Conservation (phyloP, 1,139 yeast species). For the Debaryomyces coudertii region DNA sequence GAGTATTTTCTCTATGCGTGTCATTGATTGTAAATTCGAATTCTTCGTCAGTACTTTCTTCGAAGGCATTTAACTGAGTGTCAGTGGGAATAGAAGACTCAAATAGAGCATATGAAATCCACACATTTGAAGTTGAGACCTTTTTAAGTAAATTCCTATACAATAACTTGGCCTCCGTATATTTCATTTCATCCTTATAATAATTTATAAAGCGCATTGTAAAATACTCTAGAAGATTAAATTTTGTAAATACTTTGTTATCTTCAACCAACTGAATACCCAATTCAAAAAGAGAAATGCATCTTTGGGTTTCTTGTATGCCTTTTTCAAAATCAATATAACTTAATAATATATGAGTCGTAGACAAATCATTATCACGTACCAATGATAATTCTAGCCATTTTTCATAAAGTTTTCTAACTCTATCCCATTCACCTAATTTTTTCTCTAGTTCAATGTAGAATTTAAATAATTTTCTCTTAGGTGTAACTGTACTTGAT, state of each 20-base stretch:
- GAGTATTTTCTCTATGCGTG: constrained; percentile 52
- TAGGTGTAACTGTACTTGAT: constrained; percentile 47
- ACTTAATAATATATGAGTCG: constrained; percentile 34
- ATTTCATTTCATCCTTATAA: constrained; percentile 61
- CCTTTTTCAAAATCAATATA: constrained; percentile 71
- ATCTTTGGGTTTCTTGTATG: constrained; percentile 71
- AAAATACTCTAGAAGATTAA: constrained; percentile 26
- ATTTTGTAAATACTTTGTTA: constrained; percentile 15
- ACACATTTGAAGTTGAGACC: constrained; percentile 41
- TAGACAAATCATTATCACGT: constrained; percentile 43
- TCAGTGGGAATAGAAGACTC: constrained; percentile 69
- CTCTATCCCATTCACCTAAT: constrained; percentile 77
- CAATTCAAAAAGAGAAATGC: constrained; percentile 61
- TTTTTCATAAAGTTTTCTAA: constrained; percentile 70
- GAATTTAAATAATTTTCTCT: constrained; percentile 57
- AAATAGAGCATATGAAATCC: constrained; percentile 74
- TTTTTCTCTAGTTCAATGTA: constrained; percentile 63
- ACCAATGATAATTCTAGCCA: constrained; percentile 59
- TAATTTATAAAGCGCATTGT: constrained; percentile 60
- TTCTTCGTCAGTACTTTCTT: constrained; percentile 46
- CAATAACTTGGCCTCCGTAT: constrained; percentile 56
- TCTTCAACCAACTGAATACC: constrained; percentile 36
- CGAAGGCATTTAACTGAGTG: constrained; percentile 47
- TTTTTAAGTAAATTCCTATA: constrained; percentile 48
- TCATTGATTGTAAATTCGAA: constrained; percentile 57